A percentile compares a stretch with the other conserved stretches of the same genome.
Conservation (phyloP, 2,329 filamentous ascomycete genomes). For the Calonectria pseudoturangicola region DNA sequence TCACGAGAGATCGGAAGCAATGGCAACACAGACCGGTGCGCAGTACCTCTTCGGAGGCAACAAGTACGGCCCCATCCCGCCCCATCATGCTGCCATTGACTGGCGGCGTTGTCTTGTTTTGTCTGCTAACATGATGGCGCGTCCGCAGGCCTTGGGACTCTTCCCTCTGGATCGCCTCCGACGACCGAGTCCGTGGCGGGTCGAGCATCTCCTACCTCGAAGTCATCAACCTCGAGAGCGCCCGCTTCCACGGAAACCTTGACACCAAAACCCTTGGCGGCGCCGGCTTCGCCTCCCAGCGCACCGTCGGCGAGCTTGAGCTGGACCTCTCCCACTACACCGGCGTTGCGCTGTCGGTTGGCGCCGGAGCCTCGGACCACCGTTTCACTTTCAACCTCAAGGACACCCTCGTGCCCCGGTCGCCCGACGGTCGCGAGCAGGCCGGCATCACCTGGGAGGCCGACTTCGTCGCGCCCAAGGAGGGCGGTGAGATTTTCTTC, state of each 20-base stretch:
- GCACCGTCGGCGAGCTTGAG: slow-evolving; percentile 74
- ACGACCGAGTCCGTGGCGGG: slow-evolving; percentile 87
- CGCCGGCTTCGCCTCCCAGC: slow-evolving; percentile 88
- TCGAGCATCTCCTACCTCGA: slow-evolving; percentile 74
- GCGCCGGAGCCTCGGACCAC: slow-evolving; percentile 74
- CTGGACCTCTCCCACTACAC: slow-evolving; percentile 80
- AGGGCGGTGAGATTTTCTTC: slow-evolving; percentile 69
- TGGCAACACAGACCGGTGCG: slow-evolving; percentile 46
- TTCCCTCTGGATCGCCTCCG: slow-evolving; percentile 79
- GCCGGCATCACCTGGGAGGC: slow-evolving; percentile 84
- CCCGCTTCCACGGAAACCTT: slow-evolving; percentile 80
- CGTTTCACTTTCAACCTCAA: slow-evolving; percentile 85
- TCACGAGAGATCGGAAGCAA: background rate
- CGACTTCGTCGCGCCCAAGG: slow-evolving; percentile 71
- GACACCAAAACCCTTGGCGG: slow-evolving; percentile 86
- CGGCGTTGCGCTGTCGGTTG: slow-evolving; percentile 75
- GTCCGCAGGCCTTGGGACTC: slow-evolving; percentile 73
- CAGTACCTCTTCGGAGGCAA: slow-evolving; percentile 64
- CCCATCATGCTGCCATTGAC: background rate
- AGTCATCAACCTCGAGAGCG: slow-evolving; percentile 59
- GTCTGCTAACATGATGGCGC: slow-evolving; percentile 32
- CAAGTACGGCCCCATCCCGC: slow-evolving; percentile 56
- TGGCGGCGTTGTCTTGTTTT: background rate
- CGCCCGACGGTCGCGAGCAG: slow-evolving; percentile 78
- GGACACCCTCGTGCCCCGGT: slow-evolving; percentile 75